Evolutionary conservation across 768 basidiomycete genomes (phyloP).

Genomic region (Amanita pseudoporphyria): DNA sequence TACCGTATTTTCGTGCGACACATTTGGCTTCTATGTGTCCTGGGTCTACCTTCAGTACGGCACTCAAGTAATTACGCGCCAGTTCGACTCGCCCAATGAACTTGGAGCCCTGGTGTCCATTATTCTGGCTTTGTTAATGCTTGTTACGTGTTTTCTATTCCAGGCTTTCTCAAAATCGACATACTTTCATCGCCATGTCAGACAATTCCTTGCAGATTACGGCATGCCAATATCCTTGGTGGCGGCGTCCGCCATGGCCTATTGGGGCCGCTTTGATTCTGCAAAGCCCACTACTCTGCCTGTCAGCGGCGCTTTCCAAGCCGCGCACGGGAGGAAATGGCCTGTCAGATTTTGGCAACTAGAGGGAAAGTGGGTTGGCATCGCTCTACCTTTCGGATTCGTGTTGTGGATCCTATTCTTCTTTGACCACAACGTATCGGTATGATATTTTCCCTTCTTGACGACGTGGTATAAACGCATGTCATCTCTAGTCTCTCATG

Average conservation of each 20-base stretch:
- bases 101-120: conserved; percentile 53
- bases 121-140: conserved; percentile 72
- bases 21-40: conserved; percentile 88
- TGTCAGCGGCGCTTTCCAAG: conserved; percentile 54
- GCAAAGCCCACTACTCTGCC: conserved; percentile 60
- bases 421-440: conserved; percentile 92
- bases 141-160: conserved; percentile 67
- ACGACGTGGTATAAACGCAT: background rate
- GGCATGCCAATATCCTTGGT: conserved; percentile 86
- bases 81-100: conserved; percentile 36
- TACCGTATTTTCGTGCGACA: conserved; percentile 85
- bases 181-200: conserved; percentile 65
- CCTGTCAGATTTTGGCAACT: conserved; percentile 85
- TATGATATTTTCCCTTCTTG: conserved; percentile 23
- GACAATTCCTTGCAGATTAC: conserved; percentile 76
- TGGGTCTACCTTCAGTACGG: conserved; percentile 90
- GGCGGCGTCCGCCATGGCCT: conserved; percentile 67
- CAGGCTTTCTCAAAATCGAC: conserved; percentile 49
- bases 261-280: conserved; percentile 72
- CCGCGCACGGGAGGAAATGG: conserved; percentile 70
- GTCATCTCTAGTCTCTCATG: conserved; percentile 61
- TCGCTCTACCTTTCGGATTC: conserved; percentile 83
- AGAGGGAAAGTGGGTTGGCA: conserved; percentile 80
- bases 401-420: conserved; percentile 89
- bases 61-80: conserved; percentile 72